Conservation (phyloP, 2,329 filamentous ascomycete species). For the Sordariomycetes sp. region DNA sequence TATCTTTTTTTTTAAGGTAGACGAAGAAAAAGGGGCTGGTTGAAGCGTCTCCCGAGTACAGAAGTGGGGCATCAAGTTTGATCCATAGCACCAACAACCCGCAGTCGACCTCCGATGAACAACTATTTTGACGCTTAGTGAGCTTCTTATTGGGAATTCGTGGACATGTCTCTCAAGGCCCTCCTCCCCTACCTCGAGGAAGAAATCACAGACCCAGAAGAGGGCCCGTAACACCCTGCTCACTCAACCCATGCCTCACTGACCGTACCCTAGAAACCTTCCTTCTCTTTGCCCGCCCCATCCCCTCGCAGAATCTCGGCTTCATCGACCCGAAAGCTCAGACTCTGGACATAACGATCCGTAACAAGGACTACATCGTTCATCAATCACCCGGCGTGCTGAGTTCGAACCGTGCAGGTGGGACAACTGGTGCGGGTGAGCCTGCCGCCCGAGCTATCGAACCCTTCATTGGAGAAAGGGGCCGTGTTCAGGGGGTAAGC, state of each 20-base stretch:
- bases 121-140: no score
- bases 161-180: conserved; percentile 7
- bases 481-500: no score
- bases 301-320: conserved; percentile 70
- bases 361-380: conserved; percentile 62
- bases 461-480: no score
- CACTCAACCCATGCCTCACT: not conserved
- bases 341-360: conserved; percentile 58
- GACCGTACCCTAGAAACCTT: conserved; percentile 65
- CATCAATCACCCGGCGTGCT: conserved; percentile 78
- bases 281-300: conserved; percentile 68
- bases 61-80: no score
- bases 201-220: conserved; percentile 38
- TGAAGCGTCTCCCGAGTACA: no score
- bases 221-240: conserved; percentile 20
- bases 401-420: conserved; percentile 60
- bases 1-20: no score
- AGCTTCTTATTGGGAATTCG: no score
- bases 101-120: no score
- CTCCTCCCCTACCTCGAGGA: conserved; percentile 25
- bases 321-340: conserved; percentile 68
- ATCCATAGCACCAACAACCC: no score
- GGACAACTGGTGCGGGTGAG: conserved; percentile 44
- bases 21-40: no score
- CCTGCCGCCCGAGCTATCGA: conserved; percentile 6